Base-by-base conservation (phyloP, 2,329 filamentous ascomycete genomes). In the Lasiodiplodia citricola region DNA sequence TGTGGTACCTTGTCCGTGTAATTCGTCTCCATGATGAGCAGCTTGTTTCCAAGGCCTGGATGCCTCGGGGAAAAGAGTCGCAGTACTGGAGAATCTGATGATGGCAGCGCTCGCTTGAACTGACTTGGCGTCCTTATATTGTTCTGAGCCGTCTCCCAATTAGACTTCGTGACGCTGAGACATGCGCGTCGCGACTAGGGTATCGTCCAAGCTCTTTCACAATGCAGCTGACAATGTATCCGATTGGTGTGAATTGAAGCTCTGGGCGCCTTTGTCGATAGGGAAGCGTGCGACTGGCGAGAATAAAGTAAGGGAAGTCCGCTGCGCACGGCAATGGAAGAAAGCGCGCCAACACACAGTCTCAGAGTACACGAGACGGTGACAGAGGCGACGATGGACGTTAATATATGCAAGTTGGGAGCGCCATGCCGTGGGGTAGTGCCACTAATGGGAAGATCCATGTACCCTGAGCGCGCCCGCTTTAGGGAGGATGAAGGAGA, bases 11-110 rank as follows among this genome's bases (percentile, higher is more conserved):
- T 72, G 71, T 81, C 80, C 78, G 82, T 79, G 70, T 83, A 80
- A 71, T 83, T 83, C 80, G 83, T 83, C 79, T 84, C 82, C 83
- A 85, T 85, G 25, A 56, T 68, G 64, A 65, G 60, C 47, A 4
- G 16, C 6, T 21, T 2, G 0, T n/a, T 28, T n/a, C 44, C 41
- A 5, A 11, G 37, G 60, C 44, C 16, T 31, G 13, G 16, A 64
- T 4, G 7, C 28, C 47, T 47, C 18, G 11, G 28, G 41, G 18
- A 28, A 63, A 47, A 11, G 23, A 21, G 7, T 25, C 44, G 14
- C 3, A 21, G 8, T 13, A 2, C 6, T 13, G 62, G 37, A 16
- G 11, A 38, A 52, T 2, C 2, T 14, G n/a, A 13, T 2, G 18
- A 25, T 4, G 16, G 16, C 51, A 57, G 52, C 37, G 23, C 28